Percentiles rank a stretch among this genome's conserved stretches.
These are phyloP conservation scores for Sabuloglossum arenarium DNA, from an alignment of 495 filamentous ascomycete species.

Conservation along the genomic window DNA sequence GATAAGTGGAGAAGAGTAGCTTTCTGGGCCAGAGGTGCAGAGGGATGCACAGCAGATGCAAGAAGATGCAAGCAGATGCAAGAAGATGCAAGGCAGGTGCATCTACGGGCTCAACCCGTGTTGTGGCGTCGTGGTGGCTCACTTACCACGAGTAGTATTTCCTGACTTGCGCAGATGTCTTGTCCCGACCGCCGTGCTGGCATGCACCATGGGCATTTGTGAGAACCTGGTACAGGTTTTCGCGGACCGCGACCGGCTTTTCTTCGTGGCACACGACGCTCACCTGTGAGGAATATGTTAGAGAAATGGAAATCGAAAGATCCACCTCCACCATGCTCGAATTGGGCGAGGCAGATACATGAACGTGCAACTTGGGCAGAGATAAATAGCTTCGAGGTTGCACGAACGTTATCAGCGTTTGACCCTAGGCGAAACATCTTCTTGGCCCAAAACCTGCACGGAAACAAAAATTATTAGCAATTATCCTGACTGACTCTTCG, in stretches of 20 bases:
- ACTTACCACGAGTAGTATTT: constrained; percentile 35
- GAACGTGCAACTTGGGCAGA: too few relatives aligned
- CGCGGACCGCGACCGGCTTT: constrained; percentile 38
- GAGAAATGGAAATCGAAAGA: background rate
- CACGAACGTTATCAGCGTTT: constrained; percentile 6
- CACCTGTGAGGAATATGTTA: background rate
- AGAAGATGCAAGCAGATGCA: background rate
- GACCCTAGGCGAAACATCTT: constrained; percentile 35
- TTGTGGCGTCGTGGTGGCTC: background rate
- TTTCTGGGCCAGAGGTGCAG: too few relatives aligned
- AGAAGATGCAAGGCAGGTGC: too few relatives aligned
- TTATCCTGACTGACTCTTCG: too few relatives aligned
- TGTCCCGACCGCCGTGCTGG: constrained; percentile 38
- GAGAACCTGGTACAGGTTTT: constrained; percentile 34
- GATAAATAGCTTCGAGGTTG: too few relatives aligned
- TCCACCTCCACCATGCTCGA: constrained; percentile 24
- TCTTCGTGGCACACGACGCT: constrained; percentile 27
- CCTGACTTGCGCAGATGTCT: constrained; percentile 35
- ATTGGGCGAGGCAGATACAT: background rate
- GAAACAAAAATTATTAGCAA: too few relatives aligned
- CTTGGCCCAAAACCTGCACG: constrained; percentile 33
- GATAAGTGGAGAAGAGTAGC: too few relatives aligned
- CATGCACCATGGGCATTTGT: constrained; percentile 34
- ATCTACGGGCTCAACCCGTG: background rate
- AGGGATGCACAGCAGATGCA: background rate